Conservation (phyloP, 2,329 filamentous ascomycete species). For the Polychaeton citri region DNA sequence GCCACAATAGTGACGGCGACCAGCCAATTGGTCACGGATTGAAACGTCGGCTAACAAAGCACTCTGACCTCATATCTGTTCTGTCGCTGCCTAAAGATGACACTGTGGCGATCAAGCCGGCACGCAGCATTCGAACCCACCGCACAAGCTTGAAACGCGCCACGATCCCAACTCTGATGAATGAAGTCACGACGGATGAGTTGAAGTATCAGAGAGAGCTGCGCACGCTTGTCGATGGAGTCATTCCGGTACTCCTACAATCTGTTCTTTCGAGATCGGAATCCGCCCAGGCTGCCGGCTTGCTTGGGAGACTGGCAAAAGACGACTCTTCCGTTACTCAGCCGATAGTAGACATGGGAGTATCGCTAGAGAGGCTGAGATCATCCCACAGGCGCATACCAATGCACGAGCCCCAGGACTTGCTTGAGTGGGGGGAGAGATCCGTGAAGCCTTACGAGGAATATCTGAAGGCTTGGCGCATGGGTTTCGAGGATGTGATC, state of each 20-base stretch:
- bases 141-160: constrained; percentile 53
- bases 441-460: constrained; percentile 68
- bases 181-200: constrained; percentile 73
- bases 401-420: constrained; percentile 52
- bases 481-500: constrained; percentile 88
- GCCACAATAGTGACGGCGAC: constrained; percentile 13
- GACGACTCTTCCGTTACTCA: constrained; percentile 58
- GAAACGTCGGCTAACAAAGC: constrained; percentile 71
- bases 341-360: constrained; percentile 87
- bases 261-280: constrained; percentile 62
- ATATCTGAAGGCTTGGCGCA: constrained; percentile 77
- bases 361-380: constrained; percentile 74
- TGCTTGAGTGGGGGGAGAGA: constrained; percentile 70
- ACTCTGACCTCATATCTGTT: constrained; percentile 88
- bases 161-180: constrained; percentile 62
- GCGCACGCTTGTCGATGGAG: constrained; percentile 84
- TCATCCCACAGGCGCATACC: constrained; percentile 70
- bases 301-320: constrained; percentile 49
- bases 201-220: constrained; percentile 79
- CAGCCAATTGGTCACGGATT: constrained; percentile 28
- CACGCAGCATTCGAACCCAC: constrained; percentile 63
- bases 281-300: constrained; percentile 44
- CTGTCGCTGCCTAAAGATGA: constrained; percentile 58
- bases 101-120: constrained; percentile 58
- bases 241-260: constrained; percentile 80